Evolutionary conservation across 164 flowering plant species (phyloP).

Genomic region (Pachysandra terminalis): DNA sequence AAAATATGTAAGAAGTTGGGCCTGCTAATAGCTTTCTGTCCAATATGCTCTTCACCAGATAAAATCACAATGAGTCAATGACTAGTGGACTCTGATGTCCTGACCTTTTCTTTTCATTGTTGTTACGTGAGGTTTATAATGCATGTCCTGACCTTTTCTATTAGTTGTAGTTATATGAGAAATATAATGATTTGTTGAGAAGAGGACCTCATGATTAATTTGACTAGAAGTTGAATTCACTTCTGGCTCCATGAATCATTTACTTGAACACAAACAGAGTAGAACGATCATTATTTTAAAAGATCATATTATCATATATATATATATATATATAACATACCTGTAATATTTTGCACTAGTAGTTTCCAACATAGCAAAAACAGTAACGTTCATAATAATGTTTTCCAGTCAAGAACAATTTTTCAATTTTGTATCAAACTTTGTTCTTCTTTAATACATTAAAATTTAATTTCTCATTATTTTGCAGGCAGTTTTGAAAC

Average conservation of each 20-base stretch:
- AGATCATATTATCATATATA: background rate
- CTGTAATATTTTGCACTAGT: background rate
- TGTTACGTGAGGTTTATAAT: background rate
- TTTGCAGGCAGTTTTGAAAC: constrained; percentile 69
- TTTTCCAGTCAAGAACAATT: background rate
- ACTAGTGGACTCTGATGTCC: background rate
- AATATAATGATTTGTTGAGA: background rate
- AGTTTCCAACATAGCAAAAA: background rate
- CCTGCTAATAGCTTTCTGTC: background rate
- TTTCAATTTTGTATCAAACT: background rate
- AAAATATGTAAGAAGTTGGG: background rate
- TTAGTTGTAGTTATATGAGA: background rate
- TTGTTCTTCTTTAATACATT: background rate
- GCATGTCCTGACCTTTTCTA: background rate
- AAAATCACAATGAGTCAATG: background rate
- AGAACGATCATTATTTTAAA: background rate
- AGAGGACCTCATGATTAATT: background rate
- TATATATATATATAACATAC: too few relatives aligned
- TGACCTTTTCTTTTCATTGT: background rate
- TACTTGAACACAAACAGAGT: background rate
- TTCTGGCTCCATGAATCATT: background rate
- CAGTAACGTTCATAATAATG: background rate
- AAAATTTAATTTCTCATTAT: background rate
- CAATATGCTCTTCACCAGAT: background rate
- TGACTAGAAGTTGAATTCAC: too few relatives aligned